A percentile compares a stretch with the other conserved stretches of the same genome.
Conservation (phyloP, 2,329 filamentous ascomycete species). For the Westerdykella sp. region DNA sequence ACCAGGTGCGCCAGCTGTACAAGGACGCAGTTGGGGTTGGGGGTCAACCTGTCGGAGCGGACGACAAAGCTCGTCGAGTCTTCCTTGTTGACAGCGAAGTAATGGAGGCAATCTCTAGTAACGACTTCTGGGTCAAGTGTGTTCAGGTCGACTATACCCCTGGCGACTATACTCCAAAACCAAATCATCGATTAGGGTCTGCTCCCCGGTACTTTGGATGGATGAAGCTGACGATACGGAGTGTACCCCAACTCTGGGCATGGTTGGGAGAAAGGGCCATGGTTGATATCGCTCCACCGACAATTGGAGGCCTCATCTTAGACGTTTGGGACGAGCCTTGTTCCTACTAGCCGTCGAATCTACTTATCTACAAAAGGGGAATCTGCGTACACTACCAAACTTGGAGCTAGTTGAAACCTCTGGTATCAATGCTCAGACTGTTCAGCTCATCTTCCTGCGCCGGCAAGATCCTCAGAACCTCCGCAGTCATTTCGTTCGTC, state of each 20-base stretch:
- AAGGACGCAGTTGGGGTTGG: constrained; percentile 8
- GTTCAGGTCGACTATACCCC: constrained; percentile 6
- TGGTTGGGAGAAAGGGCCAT: neutral
- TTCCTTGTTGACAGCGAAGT: constrained; percentile 10
- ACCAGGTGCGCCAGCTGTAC: constrained; percentile 11
- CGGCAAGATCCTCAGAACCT: no score
- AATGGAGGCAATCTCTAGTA: constrained; percentile 1
- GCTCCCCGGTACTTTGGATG: neutral
- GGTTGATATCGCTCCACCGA: neutral
- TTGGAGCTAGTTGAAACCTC: no score
- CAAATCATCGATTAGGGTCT: no score
- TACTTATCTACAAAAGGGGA: neutral
- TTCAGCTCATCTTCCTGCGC: no score
- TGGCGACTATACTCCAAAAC: neutral
- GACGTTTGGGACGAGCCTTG: neutral
- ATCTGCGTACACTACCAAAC: no score
- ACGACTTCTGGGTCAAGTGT: constrained; percentile 5
- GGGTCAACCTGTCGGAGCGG: constrained; percentile 7
- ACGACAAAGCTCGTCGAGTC: constrained; percentile 3
- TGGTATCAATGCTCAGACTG: no score
- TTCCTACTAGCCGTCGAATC: neutral
- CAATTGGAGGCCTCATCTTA: neutral
- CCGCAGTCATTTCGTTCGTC: no score
- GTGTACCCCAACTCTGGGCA: neutral
- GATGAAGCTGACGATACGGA: neutral